Percentiles rank a stretch among this genome's conserved stretches.
Evolutionary conservation across 1,139 yeast species (phyloP).

Genomic region (Taphrina confusa): DNA sequence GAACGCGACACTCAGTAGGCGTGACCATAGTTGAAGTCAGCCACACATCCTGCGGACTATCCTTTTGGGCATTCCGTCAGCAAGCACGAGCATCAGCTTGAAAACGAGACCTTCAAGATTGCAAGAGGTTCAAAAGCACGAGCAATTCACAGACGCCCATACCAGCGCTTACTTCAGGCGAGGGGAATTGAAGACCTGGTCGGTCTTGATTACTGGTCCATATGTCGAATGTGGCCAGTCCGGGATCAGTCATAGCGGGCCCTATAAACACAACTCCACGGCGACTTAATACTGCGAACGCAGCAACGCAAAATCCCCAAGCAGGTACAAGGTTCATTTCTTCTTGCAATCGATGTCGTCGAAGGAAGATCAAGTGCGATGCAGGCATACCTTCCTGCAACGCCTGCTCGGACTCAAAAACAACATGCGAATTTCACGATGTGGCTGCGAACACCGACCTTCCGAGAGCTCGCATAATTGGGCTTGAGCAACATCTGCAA

Average conservation of each 20-base stretch:
- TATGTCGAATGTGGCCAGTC: slow-evolving; percentile 6
- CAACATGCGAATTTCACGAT: slow-evolving; percentile 70
- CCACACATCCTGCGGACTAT: too few relatives aligned
- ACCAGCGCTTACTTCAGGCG: too few relatives aligned
- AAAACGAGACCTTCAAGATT: too few relatives aligned
- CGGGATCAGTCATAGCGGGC: not conserved
- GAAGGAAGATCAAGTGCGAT: slow-evolving; percentile 79
- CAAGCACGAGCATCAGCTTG: too few relatives aligned
- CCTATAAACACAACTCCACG: slow-evolving; percentile 4
- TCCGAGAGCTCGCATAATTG: slow-evolving; percentile 53
- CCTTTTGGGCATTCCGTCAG: too few relatives aligned
- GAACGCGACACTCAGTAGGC: too few relatives aligned
- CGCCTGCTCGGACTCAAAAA: slow-evolving; percentile 66
- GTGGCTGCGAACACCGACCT: slow-evolving; percentile 85
- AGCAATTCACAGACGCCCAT: too few relatives aligned
- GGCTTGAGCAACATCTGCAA: slow-evolving; percentile 28
- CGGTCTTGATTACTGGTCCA: too few relatives aligned
- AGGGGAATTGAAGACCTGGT: too few relatives aligned
- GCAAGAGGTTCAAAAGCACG: too few relatives aligned
- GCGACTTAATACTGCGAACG: slow-evolving; percentile 32
- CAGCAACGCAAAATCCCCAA: slow-evolving; percentile 30
- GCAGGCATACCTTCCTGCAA: slow-evolving; percentile 78
- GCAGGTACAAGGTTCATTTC: slow-evolving; percentile 32
- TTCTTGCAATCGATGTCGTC: slow-evolving; percentile 81
- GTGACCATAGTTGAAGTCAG: too few relatives aligned